These are phyloP conservation scores for Nepenthes gracilis DNA, from an alignment of 148 eudicot species.

Conservation along the genomic window DNA sequence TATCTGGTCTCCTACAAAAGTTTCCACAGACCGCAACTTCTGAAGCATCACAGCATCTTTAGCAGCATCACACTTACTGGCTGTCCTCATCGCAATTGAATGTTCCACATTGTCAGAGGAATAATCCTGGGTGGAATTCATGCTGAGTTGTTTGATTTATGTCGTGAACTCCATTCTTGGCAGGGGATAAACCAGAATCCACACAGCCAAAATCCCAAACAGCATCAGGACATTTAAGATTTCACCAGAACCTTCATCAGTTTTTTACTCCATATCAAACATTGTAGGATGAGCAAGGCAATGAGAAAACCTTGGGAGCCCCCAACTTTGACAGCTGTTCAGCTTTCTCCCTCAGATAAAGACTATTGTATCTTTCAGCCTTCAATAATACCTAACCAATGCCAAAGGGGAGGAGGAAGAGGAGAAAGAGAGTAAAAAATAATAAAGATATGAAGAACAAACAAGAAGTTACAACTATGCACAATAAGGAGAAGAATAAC, in stretches of 20 bases:
- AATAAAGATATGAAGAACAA: no score
- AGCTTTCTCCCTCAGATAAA: no score
- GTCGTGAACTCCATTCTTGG: conserved; percentile 5
- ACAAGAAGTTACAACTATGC: no score
- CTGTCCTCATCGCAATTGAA: conserved; percentile 11
- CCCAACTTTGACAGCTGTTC: no score
- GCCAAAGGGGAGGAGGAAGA: no score
- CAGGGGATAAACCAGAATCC: conserved; percentile 10
- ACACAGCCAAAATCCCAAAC: conserved; percentile 15
- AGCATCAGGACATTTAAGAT: conserved; percentile 6
- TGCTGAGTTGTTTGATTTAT: conserved; percentile 18
- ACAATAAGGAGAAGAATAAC: no score
- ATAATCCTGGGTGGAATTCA: conserved; percentile 13
- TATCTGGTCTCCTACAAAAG: conserved; percentile 6
- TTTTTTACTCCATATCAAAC: conserved; percentile 23
- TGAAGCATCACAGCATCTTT: conserved; percentile 20
- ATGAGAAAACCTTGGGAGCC: no score
- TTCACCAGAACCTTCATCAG: conserved; percentile 23
- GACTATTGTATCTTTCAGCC: no score
- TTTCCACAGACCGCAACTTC: conserved; percentile 9
- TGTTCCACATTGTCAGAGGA: conserved; percentile 21
- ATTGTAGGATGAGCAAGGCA: no score
- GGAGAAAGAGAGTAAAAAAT: no score
- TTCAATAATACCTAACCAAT: no score
- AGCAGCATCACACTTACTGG: conserved; percentile 14